Conservation (phyloP, 139 green algal species). For the Chlamydomonas applanata region DNA sequence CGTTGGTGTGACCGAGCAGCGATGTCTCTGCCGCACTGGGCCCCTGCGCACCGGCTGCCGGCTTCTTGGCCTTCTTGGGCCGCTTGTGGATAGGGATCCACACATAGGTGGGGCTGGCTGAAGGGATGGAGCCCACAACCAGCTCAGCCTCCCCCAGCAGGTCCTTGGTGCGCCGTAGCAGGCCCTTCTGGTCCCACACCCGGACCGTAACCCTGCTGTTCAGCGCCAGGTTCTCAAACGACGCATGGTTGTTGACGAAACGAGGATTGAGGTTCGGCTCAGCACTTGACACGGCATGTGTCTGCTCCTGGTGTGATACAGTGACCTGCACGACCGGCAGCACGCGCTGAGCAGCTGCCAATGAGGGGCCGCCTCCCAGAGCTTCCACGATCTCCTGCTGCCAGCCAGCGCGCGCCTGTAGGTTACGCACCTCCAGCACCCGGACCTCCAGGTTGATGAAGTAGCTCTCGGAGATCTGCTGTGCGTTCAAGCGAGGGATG, state of each 20-base stretch:
- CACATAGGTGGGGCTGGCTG: slow-evolving; percentile 64
- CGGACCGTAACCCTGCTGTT: slow-evolving; percentile 9
- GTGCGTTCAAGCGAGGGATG: slow-evolving; percentile 1
- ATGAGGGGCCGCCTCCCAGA: slow-evolving; percentile 7
- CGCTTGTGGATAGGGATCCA: slow-evolving; percentile 61
- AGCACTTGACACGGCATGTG: slow-evolving; percentile 1
- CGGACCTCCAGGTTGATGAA: slow-evolving; percentile 48
- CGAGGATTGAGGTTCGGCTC: slow-evolving; percentile 30
- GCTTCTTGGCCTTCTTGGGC: neutral
- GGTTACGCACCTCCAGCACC: slow-evolving; percentile 47
- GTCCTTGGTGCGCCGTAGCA: neutral
- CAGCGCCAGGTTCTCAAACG: slow-evolving; percentile 44
- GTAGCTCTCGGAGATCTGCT: slow-evolving; percentile 41
- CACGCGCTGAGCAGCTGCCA: neutral
- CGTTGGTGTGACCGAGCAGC: neutral
- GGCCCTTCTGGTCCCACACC: slow-evolving; percentile 1
- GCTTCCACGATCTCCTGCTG: slow-evolving; percentile 14
- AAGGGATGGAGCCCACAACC: slow-evolving; percentile 23
- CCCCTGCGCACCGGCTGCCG: neutral
- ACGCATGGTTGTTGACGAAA: slow-evolving; percentile 27
- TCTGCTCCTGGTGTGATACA: neutral
- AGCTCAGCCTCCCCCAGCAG: slow-evolving; percentile 20
- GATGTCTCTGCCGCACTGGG: neutral
- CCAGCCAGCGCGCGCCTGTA: slow-evolving; percentile 28
- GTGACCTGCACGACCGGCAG: slow-evolving; percentile 3